Base-by-base conservation (phyloP, 352 stramenopile genomes). In the Globisporangium nodosum region DNA sequence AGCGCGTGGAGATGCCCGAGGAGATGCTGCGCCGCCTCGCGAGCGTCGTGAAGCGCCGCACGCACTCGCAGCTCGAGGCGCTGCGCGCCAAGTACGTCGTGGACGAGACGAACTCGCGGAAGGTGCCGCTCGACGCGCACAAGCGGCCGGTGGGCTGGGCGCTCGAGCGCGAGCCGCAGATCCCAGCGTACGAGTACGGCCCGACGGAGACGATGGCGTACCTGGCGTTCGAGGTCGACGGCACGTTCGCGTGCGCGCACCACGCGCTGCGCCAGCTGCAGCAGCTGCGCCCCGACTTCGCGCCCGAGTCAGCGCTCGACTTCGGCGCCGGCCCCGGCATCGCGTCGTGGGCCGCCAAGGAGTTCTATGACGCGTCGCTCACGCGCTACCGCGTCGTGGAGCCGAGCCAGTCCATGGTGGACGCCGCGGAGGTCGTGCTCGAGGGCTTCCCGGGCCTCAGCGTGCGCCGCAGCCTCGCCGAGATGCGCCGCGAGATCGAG, bases 341-440 rank as follows among this genome's bases (percentile, higher is more conserved):
- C 6, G 78, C 81, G 0, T 86, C 79, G 3, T 95, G 85, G 85
- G 85, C 77, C 43, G 80, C 81, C 13, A 88, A 87, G 39, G 66
- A 85, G 21, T 83, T 90, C 43, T 95, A 76, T 35, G 70, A 72
- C 24, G 68, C 84, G 5, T 82, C 78, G 43, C 52, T 93, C 42
- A 61, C 70, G 24, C 74, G 76, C 27, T 93, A 88, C 52, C 80
- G 83, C 27, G 64, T 95, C 18, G 70, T 95, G 47, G 85, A 95
- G 58, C 82, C 85, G 39, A 93, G 83, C 52, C 85, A 95, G 58
- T 92, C 83, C 40, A 95, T 95, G 85, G 64, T 90, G 31, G 83
- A 95, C 61, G 85, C 85, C 0, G 79, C 82, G 0, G 65, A 88
- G 50, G 73, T 86, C 42, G 42, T 92, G 56, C 65, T 94, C 9